Percentiles rank a stretch among this genome's conserved stretches.
Conservation (phyloP, 2,329 filamentous ascomycete genomes). For the Monilinia fructigena region DNA sequence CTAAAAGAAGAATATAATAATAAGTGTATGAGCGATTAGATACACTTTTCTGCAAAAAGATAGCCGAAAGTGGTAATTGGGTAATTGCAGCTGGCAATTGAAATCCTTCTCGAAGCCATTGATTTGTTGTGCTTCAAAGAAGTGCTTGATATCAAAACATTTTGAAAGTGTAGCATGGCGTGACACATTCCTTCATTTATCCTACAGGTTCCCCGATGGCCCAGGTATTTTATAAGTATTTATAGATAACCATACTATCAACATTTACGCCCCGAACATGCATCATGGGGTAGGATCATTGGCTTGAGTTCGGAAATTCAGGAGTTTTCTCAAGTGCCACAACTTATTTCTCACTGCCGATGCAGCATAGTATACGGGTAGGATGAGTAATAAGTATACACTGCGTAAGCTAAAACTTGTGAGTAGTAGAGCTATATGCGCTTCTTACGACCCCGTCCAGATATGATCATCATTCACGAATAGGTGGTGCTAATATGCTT, state of each 20-base stretch:
- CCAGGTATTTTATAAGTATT: too few species aligned
- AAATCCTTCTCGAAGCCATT: too few species aligned
- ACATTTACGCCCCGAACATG: slow-evolving; percentile 4
- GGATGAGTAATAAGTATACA: neutral
- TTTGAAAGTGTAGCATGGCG: neutral
- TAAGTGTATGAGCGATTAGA: too few species aligned
- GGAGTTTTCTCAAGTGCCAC: neutral
- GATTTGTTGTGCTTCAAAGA: too few species aligned
- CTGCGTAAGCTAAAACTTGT: neutral
- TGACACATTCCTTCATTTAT: neutral
- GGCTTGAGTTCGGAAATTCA: slow-evolving; percentile 5
- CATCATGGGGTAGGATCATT: neutral
- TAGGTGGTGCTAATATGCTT: neutral
- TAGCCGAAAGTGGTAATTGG: too few species aligned
- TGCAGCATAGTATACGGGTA: neutral
- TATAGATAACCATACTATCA: neutral
- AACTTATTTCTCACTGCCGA: neutral
- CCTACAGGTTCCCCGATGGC: too few species aligned
- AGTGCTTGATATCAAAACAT: too few species aligned
- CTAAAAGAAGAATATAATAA: too few species aligned
- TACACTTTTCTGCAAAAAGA: too few species aligned
- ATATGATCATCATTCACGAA: neutral
- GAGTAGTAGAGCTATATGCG: neutral
- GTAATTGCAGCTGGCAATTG: too few species aligned
- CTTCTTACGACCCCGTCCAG: too few species aligned